These are phyloP conservation scores for Trichoderma sp. DNA, from an alignment of 2,329 filamentous ascomycete genomes.

Conservation along the genomic window DNA sequence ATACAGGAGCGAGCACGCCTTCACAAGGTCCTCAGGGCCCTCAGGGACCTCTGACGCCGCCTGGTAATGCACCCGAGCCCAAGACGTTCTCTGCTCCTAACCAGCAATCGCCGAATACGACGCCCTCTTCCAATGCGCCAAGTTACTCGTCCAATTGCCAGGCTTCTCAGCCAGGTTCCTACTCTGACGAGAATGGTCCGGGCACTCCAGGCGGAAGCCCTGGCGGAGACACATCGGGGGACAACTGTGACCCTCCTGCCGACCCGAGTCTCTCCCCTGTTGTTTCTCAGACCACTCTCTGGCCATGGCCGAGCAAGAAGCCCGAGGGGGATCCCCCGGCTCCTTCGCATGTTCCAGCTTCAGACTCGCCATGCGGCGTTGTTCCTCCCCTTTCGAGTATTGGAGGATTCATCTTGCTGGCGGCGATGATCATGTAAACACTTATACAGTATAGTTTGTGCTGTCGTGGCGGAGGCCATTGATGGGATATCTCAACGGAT, in stretches of 20 bases:
- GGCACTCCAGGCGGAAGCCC: background rate
- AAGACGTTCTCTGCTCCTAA: constrained; percentile 28
- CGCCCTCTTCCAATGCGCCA: constrained; percentile 10
- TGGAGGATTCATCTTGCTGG: constrained; percentile 36
- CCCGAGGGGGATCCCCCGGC: constrained; percentile 32
- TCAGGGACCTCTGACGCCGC: constrained; percentile 15
- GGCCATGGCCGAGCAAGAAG: constrained; percentile 32
- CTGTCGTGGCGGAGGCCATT: background rate
- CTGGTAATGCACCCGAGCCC: constrained; percentile 29
- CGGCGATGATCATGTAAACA: constrained; percentile 34
- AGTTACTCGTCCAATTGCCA: constrained; percentile 15
- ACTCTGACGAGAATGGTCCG: constrained; percentile 1
- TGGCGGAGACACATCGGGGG: background rate
- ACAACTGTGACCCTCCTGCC: constrained; percentile 27
- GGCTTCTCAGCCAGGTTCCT: constrained; percentile 4
- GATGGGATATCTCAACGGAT: constrained; percentile 24
- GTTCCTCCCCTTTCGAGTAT: constrained; percentile 34
- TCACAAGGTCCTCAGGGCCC: background rate
- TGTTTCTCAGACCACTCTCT: constrained; percentile 34
- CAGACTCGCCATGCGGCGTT: constrained; percentile 34
- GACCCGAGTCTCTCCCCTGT: constrained; percentile 26
- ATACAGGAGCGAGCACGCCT: background rate
- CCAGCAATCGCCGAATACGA: constrained; percentile 16
- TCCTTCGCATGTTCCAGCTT: constrained; percentile 37
- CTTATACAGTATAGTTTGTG: background rate